Conservation (phyloP, 2,329 filamentous ascomycete species). For the Exophiala viscosa region DNA sequence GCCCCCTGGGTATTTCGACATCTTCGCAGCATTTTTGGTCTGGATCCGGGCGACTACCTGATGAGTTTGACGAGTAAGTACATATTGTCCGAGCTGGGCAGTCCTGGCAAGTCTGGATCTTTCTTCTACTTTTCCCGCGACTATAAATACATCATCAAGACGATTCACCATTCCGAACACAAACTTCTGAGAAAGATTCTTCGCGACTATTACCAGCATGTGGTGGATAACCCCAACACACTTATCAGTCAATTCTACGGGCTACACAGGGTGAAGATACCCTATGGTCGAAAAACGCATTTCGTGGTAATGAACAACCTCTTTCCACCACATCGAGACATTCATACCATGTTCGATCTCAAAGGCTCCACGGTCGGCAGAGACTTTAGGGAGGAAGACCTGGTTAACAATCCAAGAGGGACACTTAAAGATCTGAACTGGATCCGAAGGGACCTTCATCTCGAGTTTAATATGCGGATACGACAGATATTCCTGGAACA, state of each 20-base stretch:
- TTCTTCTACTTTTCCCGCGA: constrained; percentile 99
- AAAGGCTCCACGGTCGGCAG: constrained; percentile 95
- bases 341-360: constrained; percentile 93
- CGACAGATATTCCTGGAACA: constrained; percentile 85
- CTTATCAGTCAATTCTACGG: constrained; percentile 97
- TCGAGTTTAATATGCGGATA: constrained; percentile 86
- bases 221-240: constrained; percentile 90
- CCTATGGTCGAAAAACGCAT: constrained; percentile 96
- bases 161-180: constrained; percentile 86
- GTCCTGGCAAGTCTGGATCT: constrained; percentile 94
- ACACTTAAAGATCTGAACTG: constrained; percentile 97
- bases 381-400: constrained; percentile 82
- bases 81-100: constrained; percentile 93
- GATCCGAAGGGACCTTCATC: constrained; percentile 76
- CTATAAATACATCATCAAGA: constrained; percentile 99
- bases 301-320: constrained; percentile 99
- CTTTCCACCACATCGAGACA: constrained; percentile 94
- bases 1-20: constrained; percentile 99
- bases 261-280: constrained; percentile 94
- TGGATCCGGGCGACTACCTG: constrained; percentile 95
- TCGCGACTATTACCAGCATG: constrained; percentile 90
- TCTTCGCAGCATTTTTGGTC: constrained; percentile 77
- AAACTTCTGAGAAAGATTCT: constrained; percentile 49
- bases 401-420: constrained; percentile 83
- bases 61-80: constrained; percentile 99